Evolutionary conservation across 768 basidiomycete species (phyloP).

Genomic region (Cystobasidium ongulense): DNA sequence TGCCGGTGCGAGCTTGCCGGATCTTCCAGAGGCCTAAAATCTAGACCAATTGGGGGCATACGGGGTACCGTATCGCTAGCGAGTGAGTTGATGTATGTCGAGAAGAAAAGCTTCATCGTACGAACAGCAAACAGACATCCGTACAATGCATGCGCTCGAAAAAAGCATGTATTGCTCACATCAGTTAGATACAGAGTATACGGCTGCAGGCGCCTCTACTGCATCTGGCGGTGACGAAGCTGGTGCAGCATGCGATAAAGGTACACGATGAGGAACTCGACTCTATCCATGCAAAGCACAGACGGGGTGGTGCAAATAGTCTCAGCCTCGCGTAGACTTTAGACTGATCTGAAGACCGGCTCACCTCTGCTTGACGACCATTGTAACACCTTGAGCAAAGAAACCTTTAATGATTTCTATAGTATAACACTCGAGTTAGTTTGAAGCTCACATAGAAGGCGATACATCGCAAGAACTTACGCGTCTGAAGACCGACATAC

Average conservation of each 20-base stretch:
- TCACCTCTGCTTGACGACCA: slow-evolving; percentile 54
- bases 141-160: not conserved
- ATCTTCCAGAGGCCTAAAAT: not conserved
- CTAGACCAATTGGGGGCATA: not conserved
- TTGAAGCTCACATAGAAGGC: slow-evolving; percentile 41
- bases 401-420: slow-evolving; percentile 50
- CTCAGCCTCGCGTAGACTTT: not conserved
- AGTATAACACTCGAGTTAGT: not conserved
- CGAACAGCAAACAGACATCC: no score
- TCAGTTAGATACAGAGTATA: no score
- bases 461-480: slow-evolving; percentile 29
- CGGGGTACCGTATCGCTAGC: no score
- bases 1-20: not conserved
- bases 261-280: slow-evolving; percentile 17
- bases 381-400: slow-evolving; percentile 55
- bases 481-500: slow-evolving; percentile 53
- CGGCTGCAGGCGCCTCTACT: no score
- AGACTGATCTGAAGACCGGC: no score
- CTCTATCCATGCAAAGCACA: not conserved
- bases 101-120: no score
- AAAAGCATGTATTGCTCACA: no score
- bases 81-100: no score
- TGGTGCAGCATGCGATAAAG: not conserved
- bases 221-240: not conserved
- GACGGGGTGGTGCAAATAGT: not conserved